phyloP scores from a whole-genome alignment of 2,329 filamentous ascomycete species.

The Pezicula carpinea region DNA sequence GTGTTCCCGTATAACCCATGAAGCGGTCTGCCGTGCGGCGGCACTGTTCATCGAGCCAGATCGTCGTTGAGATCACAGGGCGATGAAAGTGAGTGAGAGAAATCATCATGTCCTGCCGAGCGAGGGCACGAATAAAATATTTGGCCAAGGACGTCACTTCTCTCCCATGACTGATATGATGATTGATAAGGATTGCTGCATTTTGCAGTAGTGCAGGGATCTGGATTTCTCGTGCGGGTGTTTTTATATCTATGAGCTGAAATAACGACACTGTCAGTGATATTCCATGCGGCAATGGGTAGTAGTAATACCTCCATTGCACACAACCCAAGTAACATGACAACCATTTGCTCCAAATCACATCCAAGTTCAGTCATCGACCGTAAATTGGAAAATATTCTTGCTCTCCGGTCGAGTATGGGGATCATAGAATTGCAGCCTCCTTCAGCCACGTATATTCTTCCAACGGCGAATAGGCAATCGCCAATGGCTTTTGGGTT shows the following conservation, averaged over 20 bases:
- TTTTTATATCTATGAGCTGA: conserved; percentile 6
- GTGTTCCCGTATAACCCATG: conserved; percentile 26
- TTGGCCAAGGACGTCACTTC: conserved; percentile 24
- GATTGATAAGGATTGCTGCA: conserved; percentile 22
- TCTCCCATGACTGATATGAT: conserved; percentile 17
- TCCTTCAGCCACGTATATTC: conserved; percentile 22
- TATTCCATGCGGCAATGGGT: neutral
- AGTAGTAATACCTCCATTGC: conserved; percentile 24
- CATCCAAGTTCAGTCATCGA: conserved; percentile 16
- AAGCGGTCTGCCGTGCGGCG: conserved; percentile 24
- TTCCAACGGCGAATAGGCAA: conserved; percentile 26
- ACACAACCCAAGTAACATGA: conserved; percentile 25
- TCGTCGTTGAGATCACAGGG: conserved; percentile 18
- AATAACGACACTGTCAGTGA: neutral
- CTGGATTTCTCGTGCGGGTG: conserved; percentile 12
- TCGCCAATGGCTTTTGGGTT: conserved; percentile 26
- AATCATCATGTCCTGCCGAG: conserved; percentile 28
- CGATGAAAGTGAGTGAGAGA: conserved; percentile 22
- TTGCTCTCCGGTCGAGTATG: conserved; percentile 24
- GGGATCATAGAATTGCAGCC: conserved; percentile 12
- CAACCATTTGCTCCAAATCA: conserved; percentile 25
- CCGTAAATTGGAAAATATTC: conserved; percentile 24
- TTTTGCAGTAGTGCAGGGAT: conserved; percentile 22
- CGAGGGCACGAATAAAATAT: conserved; percentile 29
- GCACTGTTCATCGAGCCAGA: conserved; percentile 25